These are phyloP conservation scores for Ceratobasidium sp. DNA, from an alignment of 1,284 basidiomycete genomes.

Conservation along the genomic window DNA sequence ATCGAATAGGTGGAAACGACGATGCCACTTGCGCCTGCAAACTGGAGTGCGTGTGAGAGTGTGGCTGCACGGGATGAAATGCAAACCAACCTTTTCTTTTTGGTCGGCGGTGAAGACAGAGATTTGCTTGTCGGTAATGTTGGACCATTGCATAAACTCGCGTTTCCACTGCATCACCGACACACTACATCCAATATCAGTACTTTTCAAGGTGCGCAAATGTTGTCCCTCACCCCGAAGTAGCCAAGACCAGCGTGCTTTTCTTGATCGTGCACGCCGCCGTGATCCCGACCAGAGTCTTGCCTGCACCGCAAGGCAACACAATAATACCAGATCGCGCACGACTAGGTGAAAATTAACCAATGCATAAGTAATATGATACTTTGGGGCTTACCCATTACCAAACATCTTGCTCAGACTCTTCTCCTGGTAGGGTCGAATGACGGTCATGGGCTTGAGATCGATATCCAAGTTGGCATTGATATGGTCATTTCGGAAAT, in stretches of 20 bases:
- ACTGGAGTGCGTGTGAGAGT: constrained; percentile 63
- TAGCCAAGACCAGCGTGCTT: constrained; percentile 97
- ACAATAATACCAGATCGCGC: constrained; percentile 99
- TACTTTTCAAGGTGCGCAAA: constrained; percentile 42
- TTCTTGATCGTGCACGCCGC: constrained; percentile 99
- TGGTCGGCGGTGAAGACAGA: constrained; percentile 96
- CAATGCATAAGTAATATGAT: not conserved
- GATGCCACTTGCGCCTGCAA: constrained; percentile 93
- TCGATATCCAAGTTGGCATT: constrained; percentile 97
- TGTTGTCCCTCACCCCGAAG: constrained; percentile 81
- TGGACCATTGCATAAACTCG: constrained; percentile 97
- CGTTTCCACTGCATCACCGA: constrained; percentile 99
- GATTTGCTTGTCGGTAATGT: constrained; percentile 94
- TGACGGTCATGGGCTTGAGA: constrained; percentile 94
- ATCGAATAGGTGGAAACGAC: constrained; percentile 98
- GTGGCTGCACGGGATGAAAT: not conserved
- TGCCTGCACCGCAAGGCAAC: constrained; percentile 97
- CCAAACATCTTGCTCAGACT: constrained; percentile 99
- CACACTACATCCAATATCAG: constrained; percentile 68
- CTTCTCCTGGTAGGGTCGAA: constrained; percentile 97
- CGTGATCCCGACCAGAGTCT: constrained; percentile 98
- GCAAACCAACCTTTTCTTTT: constrained; percentile 83
- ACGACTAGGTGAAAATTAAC: constrained; percentile 67
- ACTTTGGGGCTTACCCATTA: constrained; percentile 76
- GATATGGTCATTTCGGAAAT: constrained; percentile 94